Conservation (phyloP, 2,329 filamentous ascomycete species). For the Orbilia oligospora region DNA sequence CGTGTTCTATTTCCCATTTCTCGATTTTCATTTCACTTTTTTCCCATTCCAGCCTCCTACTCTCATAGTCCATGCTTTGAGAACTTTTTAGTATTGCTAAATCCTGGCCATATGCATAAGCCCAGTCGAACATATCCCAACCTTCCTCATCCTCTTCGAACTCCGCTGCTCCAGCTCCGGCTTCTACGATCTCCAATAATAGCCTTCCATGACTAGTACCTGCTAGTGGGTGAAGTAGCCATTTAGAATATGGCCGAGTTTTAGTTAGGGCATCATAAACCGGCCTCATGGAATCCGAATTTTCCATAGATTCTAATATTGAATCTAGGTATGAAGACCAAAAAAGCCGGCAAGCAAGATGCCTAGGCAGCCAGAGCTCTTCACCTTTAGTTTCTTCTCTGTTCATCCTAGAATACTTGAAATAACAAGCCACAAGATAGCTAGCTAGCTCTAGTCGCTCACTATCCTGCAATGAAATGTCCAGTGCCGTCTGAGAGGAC, state of each 20-base stretch:
- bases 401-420: not conserved
- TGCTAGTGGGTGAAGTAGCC: conserved; percentile 23
- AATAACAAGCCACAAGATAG: conserved; percentile 12
- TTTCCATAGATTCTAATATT: not conserved
- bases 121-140: conserved; percentile 54
- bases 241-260: conserved; percentile 5
- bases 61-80: conserved; percentile 1
- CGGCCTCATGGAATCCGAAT: not conserved
- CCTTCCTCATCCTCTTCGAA: conserved; percentile 8
- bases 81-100: not conserved
- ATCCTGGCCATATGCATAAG: conserved; percentile 18
- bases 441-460: not conserved
- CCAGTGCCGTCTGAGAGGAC: conserved; percentile 1
- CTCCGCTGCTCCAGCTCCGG: not conserved
- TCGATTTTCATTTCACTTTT: not conserved
- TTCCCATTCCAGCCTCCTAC: conserved; percentile 15
- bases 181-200: not conserved
- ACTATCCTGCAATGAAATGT: not conserved
- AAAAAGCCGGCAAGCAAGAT: not conserved
- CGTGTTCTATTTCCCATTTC: conserved; percentile 1
- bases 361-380: conserved; percentile 4
- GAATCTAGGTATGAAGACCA: not conserved
- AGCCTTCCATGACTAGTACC: not conserved
- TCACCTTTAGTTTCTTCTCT: not conserved
- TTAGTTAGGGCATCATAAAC: conserved; percentile 3